phyloP scores from a whole-genome alignment of 2,329 filamentous ascomycete species.

The Passalora sequoiae region DNA sequence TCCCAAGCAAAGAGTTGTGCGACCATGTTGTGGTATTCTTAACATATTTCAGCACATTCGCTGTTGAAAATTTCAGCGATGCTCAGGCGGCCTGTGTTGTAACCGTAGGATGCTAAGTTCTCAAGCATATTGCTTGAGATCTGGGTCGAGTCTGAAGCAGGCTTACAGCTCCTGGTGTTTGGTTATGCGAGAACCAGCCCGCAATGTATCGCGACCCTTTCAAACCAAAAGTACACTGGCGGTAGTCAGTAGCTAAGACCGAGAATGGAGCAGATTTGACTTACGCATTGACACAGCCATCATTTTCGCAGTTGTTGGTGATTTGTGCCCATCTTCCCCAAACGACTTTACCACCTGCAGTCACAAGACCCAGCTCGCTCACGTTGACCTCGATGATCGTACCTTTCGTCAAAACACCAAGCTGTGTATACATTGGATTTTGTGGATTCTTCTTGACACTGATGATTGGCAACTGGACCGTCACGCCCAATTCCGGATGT shows the following conservation, averaged over 20 bases:
- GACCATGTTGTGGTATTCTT: too few relatives aligned
- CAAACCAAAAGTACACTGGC: constrained; percentile 17
- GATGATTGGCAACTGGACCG: constrained; percentile 67
- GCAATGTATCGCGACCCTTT: too few relatives aligned
- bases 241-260: not conserved
- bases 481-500: constrained; percentile 76
- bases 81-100: too few relatives aligned
- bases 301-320: constrained; percentile 56
- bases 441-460: constrained; percentile 78
- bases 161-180: too few relatives aligned
- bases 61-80: too few relatives aligned
- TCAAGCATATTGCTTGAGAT: too few relatives aligned
- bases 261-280: not conserved
- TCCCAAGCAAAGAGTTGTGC: too few relatives aligned
- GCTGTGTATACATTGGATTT: constrained; percentile 84
- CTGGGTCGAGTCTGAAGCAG: too few relatives aligned
- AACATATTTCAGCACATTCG: too few relatives aligned
- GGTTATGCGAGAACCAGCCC: not conserved
- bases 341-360: constrained; percentile 84
- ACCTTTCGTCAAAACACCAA: constrained; percentile 83
- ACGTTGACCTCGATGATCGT: constrained; percentile 90
- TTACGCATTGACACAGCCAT: constrained; percentile 39
- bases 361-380: constrained; percentile 82
- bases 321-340: constrained; percentile 83
- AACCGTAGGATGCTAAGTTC: too few relatives aligned